phyloP scores from a whole-genome alignment of 441 rosid genomes.

The Biscutella auriculata region DNA sequence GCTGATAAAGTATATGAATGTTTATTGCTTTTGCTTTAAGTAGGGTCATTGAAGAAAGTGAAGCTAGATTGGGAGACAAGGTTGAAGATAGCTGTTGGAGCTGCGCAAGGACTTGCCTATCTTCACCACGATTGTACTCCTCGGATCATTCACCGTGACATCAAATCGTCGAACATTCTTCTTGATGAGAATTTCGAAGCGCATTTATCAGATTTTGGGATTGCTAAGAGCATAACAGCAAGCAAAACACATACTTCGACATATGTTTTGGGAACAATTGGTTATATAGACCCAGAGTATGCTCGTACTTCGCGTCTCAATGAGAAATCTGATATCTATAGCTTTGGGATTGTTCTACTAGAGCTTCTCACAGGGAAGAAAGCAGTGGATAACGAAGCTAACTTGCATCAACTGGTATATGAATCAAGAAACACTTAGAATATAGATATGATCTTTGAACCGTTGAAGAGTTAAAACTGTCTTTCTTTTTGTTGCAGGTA shows the following conservation, averaged over 20 bases:
- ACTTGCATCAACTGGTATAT: conserved; percentile 77
- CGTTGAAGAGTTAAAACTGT: no score
- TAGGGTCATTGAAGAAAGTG: conserved; percentile 70
- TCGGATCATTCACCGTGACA: conserved; percentile 73
- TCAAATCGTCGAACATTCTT: conserved; percentile 82
- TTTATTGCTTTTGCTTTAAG: neutral
- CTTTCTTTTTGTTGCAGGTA: conserved; percentile 36
- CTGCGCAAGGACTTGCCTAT: conserved; percentile 91
- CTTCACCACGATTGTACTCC: conserved; percentile 96
- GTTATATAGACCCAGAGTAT: conserved; percentile 93
- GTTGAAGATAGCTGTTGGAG: conserved; percentile 72
- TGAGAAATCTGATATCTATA: conserved; percentile 88
- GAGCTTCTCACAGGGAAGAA: conserved; percentile 93
- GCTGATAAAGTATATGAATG: no score
- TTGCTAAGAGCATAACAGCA: conserved; percentile 70
- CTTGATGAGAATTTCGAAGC: conserved; percentile 77
- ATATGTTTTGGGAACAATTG: conserved; percentile 80
- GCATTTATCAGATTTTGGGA: conserved; percentile 83
- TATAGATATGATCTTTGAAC: no score
- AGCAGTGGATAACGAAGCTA: conserved; percentile 82
- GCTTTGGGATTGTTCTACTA: conserved; percentile 85
- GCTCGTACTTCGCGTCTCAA: conserved; percentile 75
- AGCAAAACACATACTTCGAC: conserved; percentile 72
- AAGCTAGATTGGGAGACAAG: conserved; percentile 93
- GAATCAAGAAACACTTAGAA: no score